These are phyloP conservation scores for Besnoitia besnoiti DNA, from an alignment of 169 alveolate species.

Conservation along the genomic window DNA sequence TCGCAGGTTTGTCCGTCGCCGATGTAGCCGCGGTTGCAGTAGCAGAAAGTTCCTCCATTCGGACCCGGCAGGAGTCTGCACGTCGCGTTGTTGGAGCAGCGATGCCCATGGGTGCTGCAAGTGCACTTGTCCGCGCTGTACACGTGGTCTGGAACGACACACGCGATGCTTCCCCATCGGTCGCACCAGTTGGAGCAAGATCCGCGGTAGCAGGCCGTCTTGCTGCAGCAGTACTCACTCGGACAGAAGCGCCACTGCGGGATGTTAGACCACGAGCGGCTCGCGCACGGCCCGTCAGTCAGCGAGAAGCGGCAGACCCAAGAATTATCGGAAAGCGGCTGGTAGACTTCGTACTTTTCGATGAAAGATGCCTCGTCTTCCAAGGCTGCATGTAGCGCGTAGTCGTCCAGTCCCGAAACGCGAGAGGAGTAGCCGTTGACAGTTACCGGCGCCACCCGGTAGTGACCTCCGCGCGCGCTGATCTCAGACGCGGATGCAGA, in stretches of 20 bases:
- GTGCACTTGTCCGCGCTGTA: slow-evolving; percentile 27
- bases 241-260: slow-evolving; percentile 27
- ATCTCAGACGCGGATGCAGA: no score
- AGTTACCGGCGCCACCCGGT: no score
- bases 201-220: slow-evolving; percentile 4
- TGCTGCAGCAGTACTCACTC: slow-evolving; percentile 43
- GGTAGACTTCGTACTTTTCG: background rate
- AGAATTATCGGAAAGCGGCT: background rate
- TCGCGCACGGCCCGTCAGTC: background rate
- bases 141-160: background rate
- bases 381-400: background rate
- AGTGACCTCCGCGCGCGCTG: no score
- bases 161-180: background rate
- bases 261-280: background rate
- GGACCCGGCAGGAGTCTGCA: background rate
- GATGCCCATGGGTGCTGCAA: background rate
- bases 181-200: slow-evolving; percentile 41
- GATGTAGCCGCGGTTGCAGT: background rate
- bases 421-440: no score
- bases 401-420: background rate
- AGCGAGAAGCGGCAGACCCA: background rate
- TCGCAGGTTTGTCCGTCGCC: background rate
- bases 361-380: background rate
- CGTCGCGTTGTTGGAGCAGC: background rate
- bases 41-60: slow-evolving; percentile 44